Evolutionary conservation across 129 eudicot genomes (phyloP).

Genomic region (Flaveria sonorensis): DNA sequence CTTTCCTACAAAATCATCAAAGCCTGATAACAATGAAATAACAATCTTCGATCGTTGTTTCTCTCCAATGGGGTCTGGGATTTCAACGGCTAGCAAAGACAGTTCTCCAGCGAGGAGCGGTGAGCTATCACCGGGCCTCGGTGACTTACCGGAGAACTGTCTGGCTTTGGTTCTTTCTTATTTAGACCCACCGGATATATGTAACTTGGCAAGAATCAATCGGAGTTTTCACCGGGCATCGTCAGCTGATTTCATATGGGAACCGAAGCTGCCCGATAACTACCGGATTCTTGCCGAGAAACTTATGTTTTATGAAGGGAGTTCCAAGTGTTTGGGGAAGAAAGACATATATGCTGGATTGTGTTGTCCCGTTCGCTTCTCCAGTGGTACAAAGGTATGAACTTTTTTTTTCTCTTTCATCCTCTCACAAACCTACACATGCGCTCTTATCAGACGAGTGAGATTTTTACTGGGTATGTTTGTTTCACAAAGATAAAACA

Average conservation of each 20-base stretch:
- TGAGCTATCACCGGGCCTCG: slow-evolving; percentile 36
- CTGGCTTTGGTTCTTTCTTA: slow-evolving; percentile 50
- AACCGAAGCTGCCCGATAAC: slow-evolving; percentile 64
- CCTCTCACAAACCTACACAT: too few relatives aligned
- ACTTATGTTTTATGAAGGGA: slow-evolving; percentile 32
- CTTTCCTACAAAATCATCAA: slow-evolving; percentile 17
- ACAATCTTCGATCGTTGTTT: background rate
- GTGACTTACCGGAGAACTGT: slow-evolving; percentile 76
- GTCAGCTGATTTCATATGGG: slow-evolving; percentile 73
- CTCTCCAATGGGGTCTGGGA: slow-evolving; percentile 50
- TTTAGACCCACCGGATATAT: slow-evolving; percentile 63
- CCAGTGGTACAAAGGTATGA: slow-evolving; percentile 57
- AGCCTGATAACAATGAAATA: background rate
- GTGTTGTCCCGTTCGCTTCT: slow-evolving; percentile 55
- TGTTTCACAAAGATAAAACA: background rate
- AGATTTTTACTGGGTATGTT: too few relatives aligned
- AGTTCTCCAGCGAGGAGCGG: background rate
- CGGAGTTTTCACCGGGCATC: slow-evolving; percentile 55
- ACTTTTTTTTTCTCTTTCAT: too few relatives aligned
- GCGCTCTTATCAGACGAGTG: too few relatives aligned
- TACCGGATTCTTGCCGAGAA: slow-evolving; percentile 49
- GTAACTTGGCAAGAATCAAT: slow-evolving; percentile 48
- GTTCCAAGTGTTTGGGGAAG: slow-evolving; percentile 27
- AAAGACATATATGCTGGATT: slow-evolving; percentile 60
- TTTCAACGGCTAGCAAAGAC: slow-evolving; percentile 28